These are phyloP conservation scores for Lithospermum erythrorhizon DNA, from an alignment of 257 asterid species.

Conservation along the genomic window DNA sequence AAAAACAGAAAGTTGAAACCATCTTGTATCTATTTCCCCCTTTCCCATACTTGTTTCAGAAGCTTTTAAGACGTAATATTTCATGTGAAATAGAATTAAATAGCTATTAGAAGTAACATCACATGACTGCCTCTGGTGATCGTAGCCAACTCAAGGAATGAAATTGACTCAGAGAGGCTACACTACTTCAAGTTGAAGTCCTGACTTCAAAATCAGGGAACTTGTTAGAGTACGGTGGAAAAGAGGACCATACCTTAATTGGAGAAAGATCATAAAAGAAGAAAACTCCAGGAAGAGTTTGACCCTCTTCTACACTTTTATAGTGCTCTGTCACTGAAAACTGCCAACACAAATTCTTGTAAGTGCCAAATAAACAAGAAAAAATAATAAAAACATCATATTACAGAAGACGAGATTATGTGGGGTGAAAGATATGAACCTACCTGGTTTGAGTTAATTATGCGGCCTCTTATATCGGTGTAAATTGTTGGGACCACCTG, in stretches of 20 bases:
- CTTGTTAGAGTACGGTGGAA: neutral
- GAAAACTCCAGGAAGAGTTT: slow-evolving; percentile 69
- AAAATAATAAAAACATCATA: neutral
- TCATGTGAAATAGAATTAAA: neutral
- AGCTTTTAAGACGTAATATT: neutral
- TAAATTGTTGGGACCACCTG: slow-evolving; percentile 95
- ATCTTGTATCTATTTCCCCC: too few relatives aligned
- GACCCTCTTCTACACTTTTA: slow-evolving; percentile 55
- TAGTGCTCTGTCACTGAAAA: slow-evolving; percentile 94
- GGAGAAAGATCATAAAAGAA: slow-evolving; percentile 95
- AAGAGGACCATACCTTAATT: slow-evolving; percentile 44
- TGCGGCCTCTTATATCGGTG: slow-evolving; percentile 60
- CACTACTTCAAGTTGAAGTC: neutral
- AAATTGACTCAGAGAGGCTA: neutral
- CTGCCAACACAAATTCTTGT: slow-evolving; percentile 29
- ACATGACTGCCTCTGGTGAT: neutral
- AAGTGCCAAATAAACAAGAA: slow-evolving; percentile 1
- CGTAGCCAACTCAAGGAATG: neutral
- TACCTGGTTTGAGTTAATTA: slow-evolving; percentile 87
- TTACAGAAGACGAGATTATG: slow-evolving; percentile 10
- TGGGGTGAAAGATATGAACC: neutral
- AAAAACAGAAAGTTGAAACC: neutral
- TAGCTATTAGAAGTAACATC: neutral
- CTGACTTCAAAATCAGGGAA: neutral
- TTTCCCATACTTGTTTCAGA: neutral